Evolutionary conservation across 495 filamentous ascomycete genomes (phyloP), one percentile per base, ranked within the genome.

Genomic region (Neurospora terricola): DNA sequence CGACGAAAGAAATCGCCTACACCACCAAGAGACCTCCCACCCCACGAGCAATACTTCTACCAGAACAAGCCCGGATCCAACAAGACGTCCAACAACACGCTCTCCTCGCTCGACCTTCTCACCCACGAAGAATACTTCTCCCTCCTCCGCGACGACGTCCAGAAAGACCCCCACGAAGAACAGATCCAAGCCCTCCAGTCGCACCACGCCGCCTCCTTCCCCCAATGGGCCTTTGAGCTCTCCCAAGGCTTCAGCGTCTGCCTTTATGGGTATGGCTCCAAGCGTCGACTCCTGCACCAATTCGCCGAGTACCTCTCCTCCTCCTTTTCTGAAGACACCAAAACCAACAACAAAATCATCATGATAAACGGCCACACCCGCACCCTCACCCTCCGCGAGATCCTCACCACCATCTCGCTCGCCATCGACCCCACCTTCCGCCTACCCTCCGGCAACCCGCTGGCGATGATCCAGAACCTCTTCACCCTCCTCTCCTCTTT

Each of bases 171-270:
- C 0, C 96, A 96, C 79, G 83, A 83, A 38, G 81, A 87, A n/a
- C 91, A 94, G 70, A 87, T 91, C 75, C 82, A 88, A 21, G 90
- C 91, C 72, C 85, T 99, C 37, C 84, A 90, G 71, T 86, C 90
- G 23, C 83, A 97, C 30, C 94, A 98, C 79, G 86, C 87, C 59
- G 88, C 91, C 48, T 92, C 91, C 18, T 98, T 97, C 79, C 86
- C 90, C 14, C 96, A 98, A 79, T 99, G 96, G 96, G 81, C 86
- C 18, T 99, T 98, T 76, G 96, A 99, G 82, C 87, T 98, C 27
- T 87, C 89, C 40, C 89, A 97, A 78, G 91, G 90, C 54, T 98
- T 97, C 85, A 97, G 92, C 79, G 86, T 97, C 72, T 96, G 96
- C 76, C 82, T 98, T 4, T 97, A 95, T 78, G 96, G 96, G 38